Conservation (phyloP, 768 basidiomycete species). For the Chalciporus sphaerocephalus region DNA sequence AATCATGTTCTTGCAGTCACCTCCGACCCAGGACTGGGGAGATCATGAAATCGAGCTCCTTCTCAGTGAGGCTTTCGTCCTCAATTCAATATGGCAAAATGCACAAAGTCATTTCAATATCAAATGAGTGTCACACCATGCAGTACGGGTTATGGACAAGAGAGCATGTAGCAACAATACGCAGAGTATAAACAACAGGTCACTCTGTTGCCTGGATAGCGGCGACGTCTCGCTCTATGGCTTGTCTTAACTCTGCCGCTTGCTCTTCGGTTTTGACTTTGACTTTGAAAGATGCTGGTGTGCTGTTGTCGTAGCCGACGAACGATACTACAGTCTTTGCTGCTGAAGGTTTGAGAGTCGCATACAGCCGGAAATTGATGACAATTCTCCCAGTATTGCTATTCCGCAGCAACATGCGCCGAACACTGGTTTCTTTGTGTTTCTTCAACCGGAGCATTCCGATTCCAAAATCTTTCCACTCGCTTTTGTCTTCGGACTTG, state of each 20-base stretch:
- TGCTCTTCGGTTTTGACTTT: constrained; percentile 57
- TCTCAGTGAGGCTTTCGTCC: constrained; percentile 92
- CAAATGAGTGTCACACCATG: constrained; percentile 33
- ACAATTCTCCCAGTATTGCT: constrained; percentile 71
- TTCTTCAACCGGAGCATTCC: constrained; percentile 71
- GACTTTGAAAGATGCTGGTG: constrained; percentile 57
- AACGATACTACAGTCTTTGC: constrained; percentile 56
- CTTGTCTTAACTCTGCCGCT: constrained; percentile 53
- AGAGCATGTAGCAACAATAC: constrained; percentile 25
- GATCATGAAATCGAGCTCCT: constrained; percentile 96
- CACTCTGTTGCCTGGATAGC: constrained; percentile 33
- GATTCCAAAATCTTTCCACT: constrained; percentile 66
- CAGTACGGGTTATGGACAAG: constrained; percentile 7
- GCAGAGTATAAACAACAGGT: constrained; percentile 2
- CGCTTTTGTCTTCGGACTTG: constrained; percentile 43
- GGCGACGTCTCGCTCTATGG: constrained; percentile 59
- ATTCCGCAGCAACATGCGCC: constrained; percentile 67
- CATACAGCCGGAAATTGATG: constrained; percentile 69
- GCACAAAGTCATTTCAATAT: constrained; percentile 81
- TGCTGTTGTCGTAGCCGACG: constrained; percentile 59
- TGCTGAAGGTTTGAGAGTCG: constrained; percentile 50
- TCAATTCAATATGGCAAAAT: constrained; percentile 89
- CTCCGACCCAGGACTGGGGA: constrained; percentile 90
- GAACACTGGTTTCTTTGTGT: constrained; percentile 55
- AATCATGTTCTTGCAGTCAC: constrained; percentile 96